Percentiles rank a stretch among this genome's conserved stretches.
These are phyloP conservation scores for Mercurialis annua DNA, from an alignment of 345 rosid genomes.

Conservation along the genomic window DNA sequence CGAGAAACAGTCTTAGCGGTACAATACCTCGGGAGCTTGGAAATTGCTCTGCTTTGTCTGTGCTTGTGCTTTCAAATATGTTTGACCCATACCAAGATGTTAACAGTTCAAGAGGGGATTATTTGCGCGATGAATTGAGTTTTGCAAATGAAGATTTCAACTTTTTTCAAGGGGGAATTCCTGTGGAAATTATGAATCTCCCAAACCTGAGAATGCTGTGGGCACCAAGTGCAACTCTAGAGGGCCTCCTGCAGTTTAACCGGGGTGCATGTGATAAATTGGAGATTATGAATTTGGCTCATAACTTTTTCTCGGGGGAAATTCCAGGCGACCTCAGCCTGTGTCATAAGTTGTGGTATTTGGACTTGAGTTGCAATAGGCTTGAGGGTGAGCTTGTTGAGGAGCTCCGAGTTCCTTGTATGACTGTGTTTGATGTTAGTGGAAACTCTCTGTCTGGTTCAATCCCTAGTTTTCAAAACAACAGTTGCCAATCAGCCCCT, in stretches of 20 bases:
- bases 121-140: constrained; percentile 33
- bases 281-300: constrained; percentile 79
- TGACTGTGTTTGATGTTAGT: constrained; percentile 73
- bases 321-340: constrained; percentile 46
- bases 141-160: constrained; percentile 63
- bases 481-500: constrained; percentile 45
- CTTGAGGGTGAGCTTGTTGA: constrained; percentile 54
- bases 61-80: constrained; percentile 68
- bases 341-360: constrained; percentile 64
- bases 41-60: constrained; percentile 58
- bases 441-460: constrained; percentile 63
- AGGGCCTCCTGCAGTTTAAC: constrained; percentile 52
- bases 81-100: constrained; percentile 45
- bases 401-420: constrained; percentile 71
- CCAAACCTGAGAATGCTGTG: constrained; percentile 73
- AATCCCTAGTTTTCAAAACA: constrained; percentile 52
- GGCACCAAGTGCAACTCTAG: constrained; percentile 78
- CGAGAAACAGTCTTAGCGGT: constrained; percentile 78
- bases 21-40: constrained; percentile 71
- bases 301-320: constrained; percentile 60
- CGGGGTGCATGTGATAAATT: constrained; percentile 75
- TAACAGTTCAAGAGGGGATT: constrained; percentile 35
- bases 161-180: constrained; percentile 71
- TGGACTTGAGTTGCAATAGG: constrained; percentile 67
- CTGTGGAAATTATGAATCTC: constrained; percentile 52